Conservation (phyloP, 352 stramenopile genomes). For the Peronospora tabacina region DNA sequence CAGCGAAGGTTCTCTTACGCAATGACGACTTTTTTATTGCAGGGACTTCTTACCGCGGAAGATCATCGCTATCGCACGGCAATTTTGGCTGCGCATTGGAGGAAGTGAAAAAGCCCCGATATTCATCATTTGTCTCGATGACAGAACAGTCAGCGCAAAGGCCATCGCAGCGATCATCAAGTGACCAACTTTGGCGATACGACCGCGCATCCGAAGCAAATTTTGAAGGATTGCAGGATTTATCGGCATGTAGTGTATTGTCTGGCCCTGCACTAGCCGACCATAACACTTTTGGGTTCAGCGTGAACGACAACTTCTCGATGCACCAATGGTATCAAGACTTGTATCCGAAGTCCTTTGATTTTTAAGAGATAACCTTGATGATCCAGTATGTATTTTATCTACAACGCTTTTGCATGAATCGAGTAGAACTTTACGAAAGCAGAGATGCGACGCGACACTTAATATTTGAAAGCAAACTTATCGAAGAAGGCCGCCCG, state of each 20-base stretch:
- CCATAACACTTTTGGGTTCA: slow-evolving; percentile 18
- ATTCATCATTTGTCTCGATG: neutral
- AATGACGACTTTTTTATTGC: slow-evolving; percentile 3
- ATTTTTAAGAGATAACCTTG: slow-evolving; percentile 4
- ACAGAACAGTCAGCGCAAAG: neutral
- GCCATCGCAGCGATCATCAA: slow-evolving; percentile 9
- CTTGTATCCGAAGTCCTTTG: slow-evolving; percentile 20
- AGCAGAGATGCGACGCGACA: no score
- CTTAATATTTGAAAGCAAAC: no score
- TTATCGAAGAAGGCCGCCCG: no score
- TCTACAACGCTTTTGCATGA: neutral
- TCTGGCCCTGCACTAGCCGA: slow-evolving; percentile 2
- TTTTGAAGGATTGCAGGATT: slow-evolving; percentile 1
- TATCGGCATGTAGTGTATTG: slow-evolving; percentile 2
- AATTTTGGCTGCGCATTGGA: slow-evolving; percentile 6
- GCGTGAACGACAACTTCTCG: slow-evolving; percentile 30
- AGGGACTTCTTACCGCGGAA: neutral
- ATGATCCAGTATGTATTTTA: neutral
- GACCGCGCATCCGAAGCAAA: slow-evolving; percentile 1
- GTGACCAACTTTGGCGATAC: slow-evolving; percentile 8
- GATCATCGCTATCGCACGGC: slow-evolving; percentile 2
- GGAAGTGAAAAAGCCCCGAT: slow-evolving; percentile 3
- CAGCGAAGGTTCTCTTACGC: neutral
- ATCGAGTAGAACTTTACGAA: neutral
- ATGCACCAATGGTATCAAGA: slow-evolving; percentile 28